Evolutionary conservation across 768 basidiomycete genomes (phyloP).

Genomic region (Hericium erinaceus): DNA sequence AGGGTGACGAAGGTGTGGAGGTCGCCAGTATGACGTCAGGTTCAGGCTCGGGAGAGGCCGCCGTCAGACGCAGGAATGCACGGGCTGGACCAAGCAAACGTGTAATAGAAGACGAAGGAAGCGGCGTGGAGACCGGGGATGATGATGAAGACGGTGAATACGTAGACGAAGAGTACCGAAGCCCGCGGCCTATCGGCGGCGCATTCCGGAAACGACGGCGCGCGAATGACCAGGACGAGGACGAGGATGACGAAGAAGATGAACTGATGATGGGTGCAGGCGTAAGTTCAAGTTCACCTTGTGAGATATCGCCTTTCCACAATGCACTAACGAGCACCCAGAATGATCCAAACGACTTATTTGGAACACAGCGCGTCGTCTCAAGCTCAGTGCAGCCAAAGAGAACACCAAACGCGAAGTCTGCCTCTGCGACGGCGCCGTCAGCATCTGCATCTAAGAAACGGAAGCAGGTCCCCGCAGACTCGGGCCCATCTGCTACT

Average conservation of each 20-base stretch:
- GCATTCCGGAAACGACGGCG: slow-evolving; percentile 5
- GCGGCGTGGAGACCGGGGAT: slow-evolving; percentile 5
- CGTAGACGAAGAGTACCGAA: not conserved
- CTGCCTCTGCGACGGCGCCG: slow-evolving; percentile 1
- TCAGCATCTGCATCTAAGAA: not conserved
- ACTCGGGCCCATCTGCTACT: not conserved
- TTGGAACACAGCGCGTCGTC: slow-evolving; percentile 18
- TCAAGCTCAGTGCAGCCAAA: slow-evolving; percentile 1
- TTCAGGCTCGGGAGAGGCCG: slow-evolving; percentile 9
- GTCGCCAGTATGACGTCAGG: slow-evolving; percentile 10
- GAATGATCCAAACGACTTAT: slow-evolving; percentile 33
- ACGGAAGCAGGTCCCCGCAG: not conserved
- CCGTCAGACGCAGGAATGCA: slow-evolving; percentile 3
- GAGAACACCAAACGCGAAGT: slow-evolving; percentile 3
- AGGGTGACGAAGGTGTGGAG: slow-evolving; percentile 15
- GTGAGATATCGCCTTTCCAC: slow-evolving; percentile 3
- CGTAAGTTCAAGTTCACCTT: slow-evolving; percentile 30
- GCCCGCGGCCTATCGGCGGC: not conserved
- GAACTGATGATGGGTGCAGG: slow-evolving; percentile 54
- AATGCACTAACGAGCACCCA: slow-evolving; percentile 13
- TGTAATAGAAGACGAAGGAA: not conserved
- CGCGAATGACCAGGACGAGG: slow-evolving; percentile 23
- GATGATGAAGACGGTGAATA: slow-evolving; percentile 13
- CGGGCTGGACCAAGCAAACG: slow-evolving; percentile 4
- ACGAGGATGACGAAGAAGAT: slow-evolving; percentile 53